Evolutionary conservation across 129 eudicot genomes (phyloP).

Genomic region (Calendula officinalis): DNA sequence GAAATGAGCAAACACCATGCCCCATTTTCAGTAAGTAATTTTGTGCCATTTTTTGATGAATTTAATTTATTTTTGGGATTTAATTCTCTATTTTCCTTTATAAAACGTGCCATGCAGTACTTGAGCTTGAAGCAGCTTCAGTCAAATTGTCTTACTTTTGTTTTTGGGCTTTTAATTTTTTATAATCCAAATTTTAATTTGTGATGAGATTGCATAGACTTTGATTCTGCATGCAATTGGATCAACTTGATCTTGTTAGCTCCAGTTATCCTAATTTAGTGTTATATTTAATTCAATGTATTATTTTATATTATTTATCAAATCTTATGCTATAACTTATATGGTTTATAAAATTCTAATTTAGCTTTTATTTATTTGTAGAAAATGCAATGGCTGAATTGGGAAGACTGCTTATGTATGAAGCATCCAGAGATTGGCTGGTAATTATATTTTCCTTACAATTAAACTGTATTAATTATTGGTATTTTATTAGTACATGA

Average conservation of each 20-base stretch:
- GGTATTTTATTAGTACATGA: background rate
- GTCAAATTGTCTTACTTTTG: background rate
- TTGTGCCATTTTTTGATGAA: background rate
- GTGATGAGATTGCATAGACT: background rate
- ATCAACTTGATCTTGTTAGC: constrained; percentile 9
- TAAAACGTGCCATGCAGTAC: constrained; percentile 3
- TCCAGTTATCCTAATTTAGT: background rate
- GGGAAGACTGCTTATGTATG: constrained; percentile 93
- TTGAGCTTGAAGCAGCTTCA: background rate
- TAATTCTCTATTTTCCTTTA: background rate
- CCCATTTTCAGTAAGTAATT: constrained; percentile 73
- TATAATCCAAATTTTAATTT: background rate
- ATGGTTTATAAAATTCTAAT: background rate
- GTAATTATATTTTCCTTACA: constrained; percentile 31
- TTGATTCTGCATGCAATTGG: constrained; percentile 16
- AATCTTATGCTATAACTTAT: background rate
- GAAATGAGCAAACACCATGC: constrained; percentile 89
- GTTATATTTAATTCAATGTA: background rate
- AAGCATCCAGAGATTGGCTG: constrained; percentile 99
- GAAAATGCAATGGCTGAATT: constrained; percentile 96
- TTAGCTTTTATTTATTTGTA: constrained; percentile 21
- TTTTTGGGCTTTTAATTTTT: background rate
- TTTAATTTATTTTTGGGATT: background rate
- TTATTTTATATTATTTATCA: background rate
- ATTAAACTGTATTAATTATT: background rate